These are phyloP conservation scores for Sphaerulina populicola DNA, from an alignment of 2,329 filamentous ascomycete species.

Conservation along the genomic window DNA sequence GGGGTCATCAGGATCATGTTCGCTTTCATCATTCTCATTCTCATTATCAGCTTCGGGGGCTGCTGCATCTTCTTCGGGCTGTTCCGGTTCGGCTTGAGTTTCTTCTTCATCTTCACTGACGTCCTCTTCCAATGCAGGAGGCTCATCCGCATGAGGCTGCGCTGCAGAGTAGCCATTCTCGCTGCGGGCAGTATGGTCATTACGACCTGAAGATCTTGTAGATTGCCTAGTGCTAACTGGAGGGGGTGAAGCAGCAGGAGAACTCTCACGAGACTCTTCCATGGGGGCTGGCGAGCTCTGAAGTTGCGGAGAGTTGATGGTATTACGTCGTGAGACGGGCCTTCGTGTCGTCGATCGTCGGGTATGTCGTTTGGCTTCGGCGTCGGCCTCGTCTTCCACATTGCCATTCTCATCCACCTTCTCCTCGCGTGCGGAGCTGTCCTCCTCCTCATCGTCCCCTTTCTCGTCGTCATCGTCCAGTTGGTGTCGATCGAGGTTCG, in stretches of 20 bases:
- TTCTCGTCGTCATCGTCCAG: constrained; percentile 33
- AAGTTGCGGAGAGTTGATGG: constrained; percentile 14
- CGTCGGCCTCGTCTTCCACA: constrained; percentile 10
- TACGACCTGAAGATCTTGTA: constrained; percentile 11
- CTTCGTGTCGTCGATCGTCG: constrained; percentile 15
- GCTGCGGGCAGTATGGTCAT: constrained; percentile 6
- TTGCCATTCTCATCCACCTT: constrained; percentile 8
- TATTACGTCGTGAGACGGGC: constrained; percentile 18
- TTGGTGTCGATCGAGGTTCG: constrained; percentile 28
- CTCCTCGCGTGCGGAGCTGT: not conserved
- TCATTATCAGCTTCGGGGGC: constrained; percentile 24
- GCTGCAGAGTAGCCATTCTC: constrained; percentile 7
- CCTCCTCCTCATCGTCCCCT: constrained; percentile 22
- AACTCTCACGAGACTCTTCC: constrained; percentile 13
- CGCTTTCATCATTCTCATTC: constrained; percentile 19
- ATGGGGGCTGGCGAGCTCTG: constrained; percentile 16
- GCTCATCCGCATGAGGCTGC: constrained; percentile 6
- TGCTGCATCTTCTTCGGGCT: not conserved
- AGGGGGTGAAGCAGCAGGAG: constrained; percentile 16
- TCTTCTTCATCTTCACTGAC: constrained; percentile 9
- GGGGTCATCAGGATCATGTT: constrained; percentile 40
- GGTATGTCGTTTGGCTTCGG: constrained; percentile 9
- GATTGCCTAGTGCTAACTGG: constrained; percentile 16
- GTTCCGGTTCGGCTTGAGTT: constrained; percentile 5
- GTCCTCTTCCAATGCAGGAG: constrained; percentile 7